phyloP scores from a whole-genome alignment of 1,139 yeast species.

The Scheffersomyces cryptocercus region DNA sequence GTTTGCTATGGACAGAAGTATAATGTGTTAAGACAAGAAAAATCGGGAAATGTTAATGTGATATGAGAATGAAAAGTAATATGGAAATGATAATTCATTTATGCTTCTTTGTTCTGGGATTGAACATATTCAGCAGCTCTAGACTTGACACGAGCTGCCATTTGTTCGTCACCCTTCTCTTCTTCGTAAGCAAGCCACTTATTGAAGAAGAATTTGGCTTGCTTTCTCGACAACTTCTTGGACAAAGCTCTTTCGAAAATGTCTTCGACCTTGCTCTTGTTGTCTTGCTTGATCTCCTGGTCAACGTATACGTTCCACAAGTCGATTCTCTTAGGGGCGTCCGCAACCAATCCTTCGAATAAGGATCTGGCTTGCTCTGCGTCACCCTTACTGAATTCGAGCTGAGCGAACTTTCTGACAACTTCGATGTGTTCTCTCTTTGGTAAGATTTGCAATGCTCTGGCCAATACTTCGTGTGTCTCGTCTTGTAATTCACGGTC shows the following conservation, averaged over 20 bases:
- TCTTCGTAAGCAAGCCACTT: slow-evolving; percentile 89
- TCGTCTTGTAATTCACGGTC: slow-evolving; percentile 57
- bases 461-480: slow-evolving; percentile 70
- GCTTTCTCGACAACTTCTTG: slow-evolving; percentile 79
- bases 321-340: slow-evolving; percentile 90
- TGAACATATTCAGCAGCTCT: slow-evolving; percentile 80
- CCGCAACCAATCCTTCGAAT: slow-evolving; percentile 87
- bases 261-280: slow-evolving; percentile 66
- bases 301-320: slow-evolving; percentile 94
- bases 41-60: neutral
- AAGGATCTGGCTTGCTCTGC: slow-evolving; percentile 92
- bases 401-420: slow-evolving; percentile 84
- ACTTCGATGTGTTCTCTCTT: slow-evolving; percentile 77
- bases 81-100: neutral
- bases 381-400: slow-evolving; percentile 85
- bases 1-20: neutral
- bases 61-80: neutral
- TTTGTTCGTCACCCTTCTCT: slow-evolving; percentile 63
- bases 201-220: slow-evolving; percentile 91
- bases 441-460: slow-evolving; percentile 71
- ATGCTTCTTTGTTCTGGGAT: slow-evolving; percentile 9
- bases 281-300: slow-evolving; percentile 73
- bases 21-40: neutral
- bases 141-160: slow-evolving; percentile 83
- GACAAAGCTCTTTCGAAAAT: slow-evolving; percentile 77